Evolutionary conservation across 225 moss, liverwort and hornwort genomes (phyloP).

Genomic region (Thuidium tamariscinum): DNA sequence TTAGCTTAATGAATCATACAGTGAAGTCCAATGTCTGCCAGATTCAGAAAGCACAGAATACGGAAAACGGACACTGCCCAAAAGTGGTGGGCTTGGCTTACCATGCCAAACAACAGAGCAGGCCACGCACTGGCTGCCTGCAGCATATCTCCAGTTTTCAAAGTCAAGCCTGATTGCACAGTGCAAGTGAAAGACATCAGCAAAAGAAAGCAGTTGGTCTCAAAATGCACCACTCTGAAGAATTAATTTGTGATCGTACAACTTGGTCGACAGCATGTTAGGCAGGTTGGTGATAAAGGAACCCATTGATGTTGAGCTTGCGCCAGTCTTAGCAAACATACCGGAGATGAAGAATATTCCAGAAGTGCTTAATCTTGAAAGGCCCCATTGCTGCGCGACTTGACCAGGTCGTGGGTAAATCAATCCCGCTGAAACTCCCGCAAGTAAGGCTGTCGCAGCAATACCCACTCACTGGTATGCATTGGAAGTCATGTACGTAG

Average conservation of each 20-base stretch:
- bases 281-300: not conserved
- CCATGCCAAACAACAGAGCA: constrained; percentile 44
- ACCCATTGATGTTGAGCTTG: not conserved
- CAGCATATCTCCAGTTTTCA: constrained; percentile 39
- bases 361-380: constrained; percentile 31
- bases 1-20: not conserved
- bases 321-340: not conserved
- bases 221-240: not conserved
- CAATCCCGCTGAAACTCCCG: constrained; percentile 30
- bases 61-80: not conserved
- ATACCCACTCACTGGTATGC: not conserved
- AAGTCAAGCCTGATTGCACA: constrained; percentile 25
- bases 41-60: not conserved
- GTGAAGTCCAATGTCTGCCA: not conserved
- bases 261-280: not conserved
- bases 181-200: not conserved
- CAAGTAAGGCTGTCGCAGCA: constrained; percentile 15
- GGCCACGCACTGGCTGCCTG: constrained; percentile 48
- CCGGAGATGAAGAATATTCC: constrained; percentile 40
- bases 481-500: not conserved
- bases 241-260: not conserved
- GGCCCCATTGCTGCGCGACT: constrained; percentile 33
- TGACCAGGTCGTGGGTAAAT: constrained; percentile 30
- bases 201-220: not conserved
- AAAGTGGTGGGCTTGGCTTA: not conserved